Evolutionary conservation across 2,329 filamentous ascomycete genomes (phyloP).

Genomic region (Colletotrichum sp.): DNA sequence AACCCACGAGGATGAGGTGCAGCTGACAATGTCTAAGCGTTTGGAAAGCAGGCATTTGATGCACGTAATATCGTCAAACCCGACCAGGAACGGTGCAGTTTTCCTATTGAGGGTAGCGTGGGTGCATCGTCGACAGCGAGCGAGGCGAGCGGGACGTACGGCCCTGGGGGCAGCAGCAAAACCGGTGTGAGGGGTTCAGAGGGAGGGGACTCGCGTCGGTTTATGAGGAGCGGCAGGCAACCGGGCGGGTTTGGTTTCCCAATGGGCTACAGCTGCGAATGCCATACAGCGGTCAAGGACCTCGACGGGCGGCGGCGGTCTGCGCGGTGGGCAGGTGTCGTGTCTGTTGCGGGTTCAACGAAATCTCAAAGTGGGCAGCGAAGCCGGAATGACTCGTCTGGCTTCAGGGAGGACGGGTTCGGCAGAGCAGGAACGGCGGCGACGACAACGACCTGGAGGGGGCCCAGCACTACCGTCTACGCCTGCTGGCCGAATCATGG

Average conservation of each 20-base stretch:
- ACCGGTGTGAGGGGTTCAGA: background rate
- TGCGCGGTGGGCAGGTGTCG: background rate
- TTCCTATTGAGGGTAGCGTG: slow-evolving; percentile 8
- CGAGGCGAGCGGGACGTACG: slow-evolving; percentile 3
- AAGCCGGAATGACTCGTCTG: slow-evolving; percentile 1
- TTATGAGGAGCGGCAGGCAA: background rate
- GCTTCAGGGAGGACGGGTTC: background rate
- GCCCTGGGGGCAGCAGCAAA: background rate
- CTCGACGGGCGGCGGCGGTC: background rate
- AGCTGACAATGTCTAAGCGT: background rate
- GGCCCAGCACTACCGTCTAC: background rate
- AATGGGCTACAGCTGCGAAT: background rate
- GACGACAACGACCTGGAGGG: background rate
- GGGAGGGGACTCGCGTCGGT: background rate
- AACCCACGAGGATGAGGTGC: background rate
- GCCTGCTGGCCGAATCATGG: background rate
- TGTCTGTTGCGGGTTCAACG: background rate
- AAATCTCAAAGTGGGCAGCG: background rate
- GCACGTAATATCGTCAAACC: background rate
- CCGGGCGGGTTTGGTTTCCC: background rate
- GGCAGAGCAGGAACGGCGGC: background rate
- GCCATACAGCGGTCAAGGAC: background rate
- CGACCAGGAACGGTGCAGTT: slow-evolving; percentile 1
- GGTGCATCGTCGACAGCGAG: background rate
- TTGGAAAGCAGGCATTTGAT: background rate